Conservation (phyloP, 495 filamentous ascomycete species). For the Xylaria acuta region DNA sequence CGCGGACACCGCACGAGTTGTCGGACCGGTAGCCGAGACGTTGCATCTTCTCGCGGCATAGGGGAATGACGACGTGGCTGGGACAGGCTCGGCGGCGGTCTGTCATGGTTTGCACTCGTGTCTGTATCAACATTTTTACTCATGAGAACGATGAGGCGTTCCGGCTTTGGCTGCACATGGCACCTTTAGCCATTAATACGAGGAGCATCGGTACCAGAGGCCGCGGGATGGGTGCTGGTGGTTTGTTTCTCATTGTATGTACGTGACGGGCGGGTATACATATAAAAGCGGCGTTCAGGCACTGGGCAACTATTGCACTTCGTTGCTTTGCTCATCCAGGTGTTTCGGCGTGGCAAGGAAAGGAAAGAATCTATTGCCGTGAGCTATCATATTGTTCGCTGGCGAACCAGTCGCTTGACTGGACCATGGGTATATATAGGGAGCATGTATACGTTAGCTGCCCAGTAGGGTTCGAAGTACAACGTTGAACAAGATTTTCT, state of each 20-base stretch:
- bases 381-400: constrained; percentile 26
- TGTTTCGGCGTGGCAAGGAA: constrained; percentile 29
- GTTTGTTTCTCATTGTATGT: constrained; percentile 33
- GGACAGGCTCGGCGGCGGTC: background rate
- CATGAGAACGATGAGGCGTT: constrained; percentile 43
- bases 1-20: background rate
- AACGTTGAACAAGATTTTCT: background rate
- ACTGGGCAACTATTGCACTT: constrained; percentile 20
- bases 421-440: constrained; percentile 37
- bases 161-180: constrained; percentile 41
- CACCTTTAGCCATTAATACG: constrained; percentile 29
- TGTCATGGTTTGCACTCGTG: constrained; percentile 32
- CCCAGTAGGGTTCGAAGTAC: constrained; percentile 12
- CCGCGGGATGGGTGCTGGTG: constrained; percentile 22
- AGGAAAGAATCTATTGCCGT: constrained; percentile 25
- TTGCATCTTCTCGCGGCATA: constrained; percentile 13
- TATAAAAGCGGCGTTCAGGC: constrained; percentile 45
- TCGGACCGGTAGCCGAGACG: background rate
- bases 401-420: constrained; percentile 18
- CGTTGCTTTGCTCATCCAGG: constrained; percentile 28
- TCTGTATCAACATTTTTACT: constrained; percentile 46
- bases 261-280: constrained; percentile 41
- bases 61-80: constrained; percentile 10
- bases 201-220: constrained; percentile 29
- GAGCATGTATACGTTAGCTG: constrained; percentile 38